A percentile compares a stretch with the other conserved stretches of the same genome.
Evolutionary conservation across 2,329 filamentous ascomycete genomes (phyloP).

Genomic region (Talaromyces sp.): DNA sequence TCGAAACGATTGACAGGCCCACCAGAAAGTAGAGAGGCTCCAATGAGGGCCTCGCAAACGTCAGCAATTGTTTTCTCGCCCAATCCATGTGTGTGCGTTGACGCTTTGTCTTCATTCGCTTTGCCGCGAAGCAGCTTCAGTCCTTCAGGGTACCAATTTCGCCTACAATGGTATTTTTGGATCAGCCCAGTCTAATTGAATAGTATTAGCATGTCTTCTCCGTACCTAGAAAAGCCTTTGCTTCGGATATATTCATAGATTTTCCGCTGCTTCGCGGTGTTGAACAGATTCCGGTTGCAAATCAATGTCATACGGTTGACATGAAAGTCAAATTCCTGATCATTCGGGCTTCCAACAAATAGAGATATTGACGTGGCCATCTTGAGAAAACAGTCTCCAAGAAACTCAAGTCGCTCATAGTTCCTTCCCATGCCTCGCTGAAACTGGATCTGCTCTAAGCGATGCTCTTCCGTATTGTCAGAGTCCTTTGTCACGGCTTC

Average conservation of each 20-base stretch:
- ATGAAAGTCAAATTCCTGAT: constrained; percentile 83
- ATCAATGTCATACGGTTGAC: constrained; percentile 86
- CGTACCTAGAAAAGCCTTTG: constrained; percentile 69
- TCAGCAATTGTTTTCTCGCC: constrained; percentile 90
- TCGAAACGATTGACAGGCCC: constrained; percentile 53
- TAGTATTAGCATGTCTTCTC: neutral
- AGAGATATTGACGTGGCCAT: constrained; percentile 90
- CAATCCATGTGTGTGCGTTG: constrained; percentile 58
- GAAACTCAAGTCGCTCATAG: constrained; percentile 89
- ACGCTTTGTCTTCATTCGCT: constrained; percentile 49
- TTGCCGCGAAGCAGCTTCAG: constrained; percentile 73
- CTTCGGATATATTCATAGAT: constrained; percentile 76
- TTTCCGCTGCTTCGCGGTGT: constrained; percentile 64
- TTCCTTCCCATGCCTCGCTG: constrained; percentile 87
- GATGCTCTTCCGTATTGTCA: constrained; percentile 74
- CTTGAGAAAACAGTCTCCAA: constrained; percentile 92
- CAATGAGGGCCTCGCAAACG: constrained; percentile 91
- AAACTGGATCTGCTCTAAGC: constrained; percentile 65
- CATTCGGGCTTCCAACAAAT: constrained; percentile 70
- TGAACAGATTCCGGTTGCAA: constrained; percentile 86
- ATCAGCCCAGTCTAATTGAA: neutral
- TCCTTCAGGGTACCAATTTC: constrained; percentile 84
- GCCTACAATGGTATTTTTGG: constrained; percentile 38
- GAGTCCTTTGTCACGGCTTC: constrained; percentile 93
- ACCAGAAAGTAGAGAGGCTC: constrained; percentile 66